Evolutionary conservation across 1,284 basidiomycete genomes (phyloP).

Genomic region (Porodaedalea pini): DNA sequence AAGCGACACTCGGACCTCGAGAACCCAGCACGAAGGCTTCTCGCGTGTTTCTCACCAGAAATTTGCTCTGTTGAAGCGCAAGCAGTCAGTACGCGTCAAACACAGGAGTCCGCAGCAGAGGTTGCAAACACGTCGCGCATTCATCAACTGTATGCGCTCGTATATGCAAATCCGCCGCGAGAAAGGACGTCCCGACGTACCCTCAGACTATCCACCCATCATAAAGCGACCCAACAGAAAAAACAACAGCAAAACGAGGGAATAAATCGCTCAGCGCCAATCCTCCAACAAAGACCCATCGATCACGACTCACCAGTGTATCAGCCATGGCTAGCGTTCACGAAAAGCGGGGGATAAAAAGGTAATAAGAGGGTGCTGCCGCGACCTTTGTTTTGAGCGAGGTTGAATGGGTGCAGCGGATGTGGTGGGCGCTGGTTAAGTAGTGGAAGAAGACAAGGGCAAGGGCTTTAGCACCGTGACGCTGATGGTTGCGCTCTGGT

Average conservation of each 20-base stretch:
- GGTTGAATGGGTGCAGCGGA: not conserved
- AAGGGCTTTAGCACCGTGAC: slow-evolving; percentile 1
- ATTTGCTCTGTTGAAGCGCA: slow-evolving; percentile 50
- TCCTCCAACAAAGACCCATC: not conserved
- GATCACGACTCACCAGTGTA: slow-evolving; percentile 51
- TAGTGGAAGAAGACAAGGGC: not conserved
- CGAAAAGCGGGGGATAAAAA: not conserved
- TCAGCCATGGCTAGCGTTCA: slow-evolving; percentile 50
- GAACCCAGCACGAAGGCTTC: slow-evolving; percentile 6
- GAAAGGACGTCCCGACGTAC: slow-evolving; percentile 42
- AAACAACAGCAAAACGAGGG: slow-evolving; percentile 18
- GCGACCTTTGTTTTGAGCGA: slow-evolving; percentile 9
- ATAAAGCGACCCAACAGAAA: slow-evolving; percentile 5
- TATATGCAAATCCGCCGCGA: slow-evolving; percentile 4
- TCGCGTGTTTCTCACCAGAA: slow-evolving; percentile 46
- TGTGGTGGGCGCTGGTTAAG: slow-evolving; percentile 1
- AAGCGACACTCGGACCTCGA: slow-evolving; percentile 20
- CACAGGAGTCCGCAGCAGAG: not conserved
- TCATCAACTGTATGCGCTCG: too few relatives aligned
- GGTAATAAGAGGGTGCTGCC: not conserved
- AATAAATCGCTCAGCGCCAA: not conserved
- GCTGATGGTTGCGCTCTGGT: not conserved
- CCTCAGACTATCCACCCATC: slow-evolving; percentile 52
- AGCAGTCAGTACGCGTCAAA: not conserved
- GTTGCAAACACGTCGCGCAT: not conserved